Conservation (phyloP, 176 grass and related monocot genomes). For the Aechmea fasciata region DNA sequence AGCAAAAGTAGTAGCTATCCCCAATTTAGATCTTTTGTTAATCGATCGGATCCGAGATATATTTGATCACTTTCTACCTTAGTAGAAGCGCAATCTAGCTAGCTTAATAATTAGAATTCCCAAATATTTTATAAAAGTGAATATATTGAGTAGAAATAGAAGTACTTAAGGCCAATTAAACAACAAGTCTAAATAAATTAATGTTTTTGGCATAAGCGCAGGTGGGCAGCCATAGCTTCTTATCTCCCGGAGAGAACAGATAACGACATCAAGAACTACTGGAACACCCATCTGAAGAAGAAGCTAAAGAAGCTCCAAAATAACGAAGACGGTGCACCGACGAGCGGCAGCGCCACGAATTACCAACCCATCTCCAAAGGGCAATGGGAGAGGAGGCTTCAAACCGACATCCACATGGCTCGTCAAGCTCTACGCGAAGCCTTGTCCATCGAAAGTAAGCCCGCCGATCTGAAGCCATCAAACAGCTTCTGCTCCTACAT, state of each 20-base stretch:
- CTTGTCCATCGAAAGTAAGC: conserved; percentile 47
- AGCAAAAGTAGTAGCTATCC: no score
- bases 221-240: conserved; percentile 91
- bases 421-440: conserved; percentile 73
- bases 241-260: conserved; percentile 95
- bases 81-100: no score
- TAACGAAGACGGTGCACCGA: conserved; percentile 6
- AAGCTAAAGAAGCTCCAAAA: conserved; percentile 69
- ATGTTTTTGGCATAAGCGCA: conserved; percentile 4
- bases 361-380: conserved; percentile 46
- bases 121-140: neutral
- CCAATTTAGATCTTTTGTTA: no score
- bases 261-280: conserved; percentile 99
- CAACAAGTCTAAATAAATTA: neutral
- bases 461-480: neutral
- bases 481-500: neutral
- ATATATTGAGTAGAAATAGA: conserved; percentile 13
- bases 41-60: no score
- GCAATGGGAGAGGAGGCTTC: conserved; percentile 80
- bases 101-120: no score
- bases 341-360: neutral
- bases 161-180: neutral
- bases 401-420: conserved; percentile 91
- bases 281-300: conserved; percentile 96
- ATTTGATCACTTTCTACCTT: no score